phyloP scores from a whole-genome alignment of 2,329 filamentous ascomycete genomes.

The Fusarium pilosicola region DNA sequence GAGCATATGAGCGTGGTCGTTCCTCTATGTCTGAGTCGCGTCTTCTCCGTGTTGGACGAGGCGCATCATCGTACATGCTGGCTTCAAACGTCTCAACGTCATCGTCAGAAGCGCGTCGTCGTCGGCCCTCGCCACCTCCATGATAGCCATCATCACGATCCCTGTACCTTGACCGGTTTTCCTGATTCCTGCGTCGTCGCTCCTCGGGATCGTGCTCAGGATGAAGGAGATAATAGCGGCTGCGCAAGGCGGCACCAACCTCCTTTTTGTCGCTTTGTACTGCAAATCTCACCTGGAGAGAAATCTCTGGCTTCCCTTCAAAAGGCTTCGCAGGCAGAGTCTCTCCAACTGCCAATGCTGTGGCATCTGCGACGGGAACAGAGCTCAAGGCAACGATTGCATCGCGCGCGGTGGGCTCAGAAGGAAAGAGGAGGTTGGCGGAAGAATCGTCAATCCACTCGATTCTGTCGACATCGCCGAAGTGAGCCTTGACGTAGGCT shows the following conservation, averaged over 20 bases:
- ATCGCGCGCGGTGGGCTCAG: constrained; percentile 61
- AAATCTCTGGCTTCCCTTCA: constrained; percentile 72
- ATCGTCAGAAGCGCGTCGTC: constrained; percentile 56
- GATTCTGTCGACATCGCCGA: constrained; percentile 67
- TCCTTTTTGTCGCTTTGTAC: constrained; percentile 82
- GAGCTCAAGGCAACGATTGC: constrained; percentile 65
- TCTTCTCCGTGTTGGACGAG: constrained; percentile 45
- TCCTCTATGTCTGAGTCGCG: constrained; percentile 44
- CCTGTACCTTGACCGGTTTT: constrained; percentile 70
- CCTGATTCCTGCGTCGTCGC: constrained; percentile 67
- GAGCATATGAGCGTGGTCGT: constrained; percentile 43
- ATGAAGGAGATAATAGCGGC: constrained; percentile 91
- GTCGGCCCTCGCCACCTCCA: constrained; percentile 52
- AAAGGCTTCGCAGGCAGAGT: constrained; percentile 75
- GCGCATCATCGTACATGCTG: constrained; percentile 83
- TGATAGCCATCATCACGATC: constrained; percentile 59
- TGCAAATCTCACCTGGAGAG: constrained; percentile 78
- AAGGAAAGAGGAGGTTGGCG: constrained; percentile 83
- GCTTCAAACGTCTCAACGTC: constrained; percentile 72
- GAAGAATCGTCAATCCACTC: constrained; percentile 97
- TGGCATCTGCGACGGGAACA: constrained; percentile 62
- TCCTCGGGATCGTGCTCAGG: constrained; percentile 88
- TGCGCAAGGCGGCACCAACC: constrained; percentile 79
- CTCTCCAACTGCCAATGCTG: constrained; percentile 69
- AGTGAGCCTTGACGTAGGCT: constrained; percentile 77